Percentiles rank a stretch among this genome's conserved stretches.
phyloP scores from a whole-genome alignment of 2,329 filamentous ascomycete genomes.

The Fusarium goolgardi region DNA sequence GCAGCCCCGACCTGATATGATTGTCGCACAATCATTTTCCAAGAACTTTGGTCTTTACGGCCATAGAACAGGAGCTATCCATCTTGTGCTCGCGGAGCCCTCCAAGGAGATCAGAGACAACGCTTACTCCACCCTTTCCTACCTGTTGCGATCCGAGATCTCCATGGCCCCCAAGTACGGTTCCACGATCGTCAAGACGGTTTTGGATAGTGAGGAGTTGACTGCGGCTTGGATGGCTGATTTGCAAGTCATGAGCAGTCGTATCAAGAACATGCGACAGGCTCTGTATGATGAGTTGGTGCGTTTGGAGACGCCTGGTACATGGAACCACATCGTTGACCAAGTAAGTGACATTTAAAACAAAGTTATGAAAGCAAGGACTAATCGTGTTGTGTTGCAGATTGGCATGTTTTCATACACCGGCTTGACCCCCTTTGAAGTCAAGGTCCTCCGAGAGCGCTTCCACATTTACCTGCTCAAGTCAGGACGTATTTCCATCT shows the following conservation, averaged over 20 bases:
- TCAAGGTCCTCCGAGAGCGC: constrained; percentile 73
- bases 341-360: constrained; percentile 50
- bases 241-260: constrained; percentile 89
- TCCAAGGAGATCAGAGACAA: constrained; percentile 66
- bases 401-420: constrained; percentile 99
- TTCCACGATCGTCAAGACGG: constrained; percentile 84
- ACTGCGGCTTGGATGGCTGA: constrained; percentile 94
- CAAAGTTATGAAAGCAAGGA: fast-evolving
- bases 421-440: constrained; percentile 77
- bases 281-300: constrained; percentile 84
- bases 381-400: constrained; percentile 55
- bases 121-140: constrained; percentile 28
- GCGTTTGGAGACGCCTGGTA: constrained; percentile 83
- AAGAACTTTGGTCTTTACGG: constrained; percentile 99
- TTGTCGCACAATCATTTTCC: constrained; percentile 91
- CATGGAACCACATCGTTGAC: constrained; percentile 95
- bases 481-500: constrained; percentile 38
- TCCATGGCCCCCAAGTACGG: constrained; percentile 95
- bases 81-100: constrained; percentile 89
- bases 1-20: constrained; percentile 76
- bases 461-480: constrained; percentile 78
- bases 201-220: constrained; percentile 82
- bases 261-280: constrained; percentile 91
- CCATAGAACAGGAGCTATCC: constrained; percentile 93
- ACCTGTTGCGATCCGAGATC: constrained; percentile 95